Evolutionary conservation across 2,329 filamentous ascomycete genomes (phyloP), one percentile per base, ranked within the genome.

Genomic region (Aspergillus bombycis): DNA sequence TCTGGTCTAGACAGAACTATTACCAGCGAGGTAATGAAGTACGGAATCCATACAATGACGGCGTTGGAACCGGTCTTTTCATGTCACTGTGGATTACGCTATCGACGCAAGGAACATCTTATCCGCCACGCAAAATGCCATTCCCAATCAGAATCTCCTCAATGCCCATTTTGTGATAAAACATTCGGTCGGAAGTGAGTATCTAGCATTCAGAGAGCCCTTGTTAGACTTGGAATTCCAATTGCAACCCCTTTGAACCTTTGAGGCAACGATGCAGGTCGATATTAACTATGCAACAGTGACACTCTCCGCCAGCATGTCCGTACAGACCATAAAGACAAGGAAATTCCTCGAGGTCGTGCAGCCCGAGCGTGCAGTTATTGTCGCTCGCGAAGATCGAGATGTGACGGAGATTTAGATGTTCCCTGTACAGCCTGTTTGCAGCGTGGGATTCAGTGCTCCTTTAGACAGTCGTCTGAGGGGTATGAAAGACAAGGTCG

Each of bases 261-360:
- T 5, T 5, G 26, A 28, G 26, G 26, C 26, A 28, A 28, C 2
- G 26, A 28, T 28, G 26, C 5, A 5, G 5, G 5, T 28, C 26
- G 26, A 28, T 28, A 28, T 3, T 45, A 23, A 45, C 19, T 12
- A 2, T 11, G 43, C 19, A 52, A 19, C 11, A 52, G 48, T 32
- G 69, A 71, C 36, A 67, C 67, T 4, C 65, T 69, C 6, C 62
- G 68, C 16, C 67, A 63, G 9, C 69, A 71, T 60, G 58, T 67
- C 12, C 65, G 65, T 28, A 57, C 32, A 11, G 53, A 68, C 54
- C 69, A 71, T 34, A n/a, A 61, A 38, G 30, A 60, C 21, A 34
- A 56, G 14, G 54, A 65, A 9, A 16, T 59, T 1, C 48, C 41
- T 28, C 32, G 54, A 1, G 48, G 50, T 9, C 67, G 69, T 16